phyloP scores from a whole-genome alignment of 768 basidiomycete species.

The Agaricus sinodeliciosus region DNA sequence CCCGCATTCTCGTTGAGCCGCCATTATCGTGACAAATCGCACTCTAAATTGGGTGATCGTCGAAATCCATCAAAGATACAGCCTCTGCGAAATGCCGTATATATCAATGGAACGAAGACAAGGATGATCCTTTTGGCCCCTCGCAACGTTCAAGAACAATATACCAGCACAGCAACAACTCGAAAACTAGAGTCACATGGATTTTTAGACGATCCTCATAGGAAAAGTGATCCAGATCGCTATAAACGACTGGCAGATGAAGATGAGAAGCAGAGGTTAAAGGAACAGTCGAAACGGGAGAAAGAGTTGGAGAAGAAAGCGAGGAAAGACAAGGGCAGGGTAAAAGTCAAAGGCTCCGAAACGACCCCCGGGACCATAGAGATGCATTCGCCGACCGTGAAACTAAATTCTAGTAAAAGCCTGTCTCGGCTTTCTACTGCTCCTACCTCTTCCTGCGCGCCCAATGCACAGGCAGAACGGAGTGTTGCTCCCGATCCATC shows the following conservation, averaged over 20 bases:
- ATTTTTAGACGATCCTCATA: slow-evolving; percentile 44
- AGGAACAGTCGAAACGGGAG: slow-evolving; percentile 16
- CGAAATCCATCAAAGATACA: slow-evolving; percentile 19
- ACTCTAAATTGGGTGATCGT: slow-evolving; percentile 12
- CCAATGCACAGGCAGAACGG: neutral
- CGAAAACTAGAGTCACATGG: slow-evolving; percentile 63
- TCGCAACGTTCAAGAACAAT: slow-evolving; percentile 71
- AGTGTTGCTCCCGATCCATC: neutral
- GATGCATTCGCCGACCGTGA: neutral
- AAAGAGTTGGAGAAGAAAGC: slow-evolving; percentile 23
- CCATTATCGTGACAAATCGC: slow-evolving; percentile 32
- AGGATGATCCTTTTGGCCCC: slow-evolving; percentile 65
- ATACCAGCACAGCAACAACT: slow-evolving; percentile 70
- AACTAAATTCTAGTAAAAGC: neutral
- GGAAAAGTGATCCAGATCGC: slow-evolving; percentile 26
- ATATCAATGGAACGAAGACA: slow-evolving; percentile 23
- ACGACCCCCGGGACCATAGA: neutral
- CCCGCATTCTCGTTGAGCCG: slow-evolving; percentile 76
- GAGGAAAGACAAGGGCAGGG: slow-evolving; percentile 18
- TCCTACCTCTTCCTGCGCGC: neutral
- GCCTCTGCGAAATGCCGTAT: slow-evolving; percentile 11
- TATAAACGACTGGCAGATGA: slow-evolving; percentile 11
- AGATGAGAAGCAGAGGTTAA: slow-evolving; percentile 18
- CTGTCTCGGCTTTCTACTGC: neutral
- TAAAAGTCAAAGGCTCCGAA: slow-evolving; percentile 10